Evolutionary conservation across 2,329 filamentous ascomycete species (phyloP), one percentile per base, ranked within the genome.

Genomic region (Fonsecaea pedrosoi): DNA sequence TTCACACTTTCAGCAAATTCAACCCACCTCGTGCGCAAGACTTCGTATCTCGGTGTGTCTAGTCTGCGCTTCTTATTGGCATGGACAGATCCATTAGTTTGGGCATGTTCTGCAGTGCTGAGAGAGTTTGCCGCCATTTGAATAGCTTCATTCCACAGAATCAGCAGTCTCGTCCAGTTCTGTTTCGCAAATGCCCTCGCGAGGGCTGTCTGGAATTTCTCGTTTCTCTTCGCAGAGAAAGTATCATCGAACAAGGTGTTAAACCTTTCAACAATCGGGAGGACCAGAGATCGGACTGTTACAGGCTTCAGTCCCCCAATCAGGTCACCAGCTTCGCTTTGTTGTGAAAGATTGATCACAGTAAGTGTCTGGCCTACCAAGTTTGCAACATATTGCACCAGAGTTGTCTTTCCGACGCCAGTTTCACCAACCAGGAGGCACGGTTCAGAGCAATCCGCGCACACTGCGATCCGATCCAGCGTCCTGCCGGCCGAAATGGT

Each of bases 391-490:
- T 97, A 93, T 77, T 99, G 95, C 13, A 99, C 90, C 32, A 95
- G 91, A 0, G 95, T 97, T 0, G 95, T 99, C 80, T 99, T 99
- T 74, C 95, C 95, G 59, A 97, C 97, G 82, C 95, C 95, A 7
- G 95, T 99, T 81, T 99, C 95, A 75, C 95, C 95, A n/a, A 99
- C 95, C 34, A 99, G 87, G 18, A 99, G 82, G 1, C 97, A 87
- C 3, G 96, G 93, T 75, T 99, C 95, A n/a, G 87, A 86, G 73
- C 93, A 87, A 69, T 90, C 89, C 5, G 97, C 87, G 1, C 93
- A 90, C 42, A 92, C 89, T 1, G 92, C 89, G 63, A 98, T 91
- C 76, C 96, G 92, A 77, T 99, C 96, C 59, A 99, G 86, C 12
- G 97, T 83, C 69, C 90, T 87, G 70, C 92, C 87, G 0, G 94